Base-by-base conservation (phyloP, 129 eudicot species). In the Artemisia tridentata region DNA sequence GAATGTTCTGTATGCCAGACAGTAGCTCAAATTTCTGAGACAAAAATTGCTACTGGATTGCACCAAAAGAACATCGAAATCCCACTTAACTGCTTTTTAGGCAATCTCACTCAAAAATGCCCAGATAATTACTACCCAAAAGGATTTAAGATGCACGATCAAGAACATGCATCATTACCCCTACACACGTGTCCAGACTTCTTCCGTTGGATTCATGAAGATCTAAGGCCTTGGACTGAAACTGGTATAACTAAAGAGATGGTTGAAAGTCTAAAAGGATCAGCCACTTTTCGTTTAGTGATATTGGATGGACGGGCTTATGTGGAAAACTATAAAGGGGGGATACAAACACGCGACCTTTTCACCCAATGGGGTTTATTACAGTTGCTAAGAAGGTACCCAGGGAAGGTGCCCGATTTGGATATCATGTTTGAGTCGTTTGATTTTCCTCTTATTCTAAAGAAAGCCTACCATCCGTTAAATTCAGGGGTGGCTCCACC, bases 351-450 rank as follows among this genome's bases (percentile, higher is more conserved):
- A 5, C 79, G 96, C 68, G 98, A 92, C 63, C 79, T 76, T 72
- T 92, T 89, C 72, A 87, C 98, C 2, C 66, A 81, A 3, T 92
- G 96, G 96, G 98, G 98, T 9, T 83, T 92, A 45, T 60, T 87
- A 70, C 98, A 92, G 77, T 75, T 92, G 84, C 73, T 92, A 43
- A 72, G 96, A 72, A 73, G 86, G 84, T 92, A 92, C 75, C 98
- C 98, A 0, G 98, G 98, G 0, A 72, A 84, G 65, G 46, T 92
- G 61, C 96, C 96, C 5, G 95, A 88, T 78, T 71, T 89, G 80
- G 96, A 92, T 78, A 62, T 88, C 7, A 89, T 92, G 96, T 92
- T 92, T 62, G 95, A 92, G 45, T 86, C 95, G 55, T 85, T 83
- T 27, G 98, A 92, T 59, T 85, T 82, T 83, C 98, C 98, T 3